A percentile compares a stretch with the other conserved stretches of the same genome.
phyloP scores from a whole-genome alignment of 495 filamentous ascomycete species.

The Aspergillus olivimuriae region DNA sequence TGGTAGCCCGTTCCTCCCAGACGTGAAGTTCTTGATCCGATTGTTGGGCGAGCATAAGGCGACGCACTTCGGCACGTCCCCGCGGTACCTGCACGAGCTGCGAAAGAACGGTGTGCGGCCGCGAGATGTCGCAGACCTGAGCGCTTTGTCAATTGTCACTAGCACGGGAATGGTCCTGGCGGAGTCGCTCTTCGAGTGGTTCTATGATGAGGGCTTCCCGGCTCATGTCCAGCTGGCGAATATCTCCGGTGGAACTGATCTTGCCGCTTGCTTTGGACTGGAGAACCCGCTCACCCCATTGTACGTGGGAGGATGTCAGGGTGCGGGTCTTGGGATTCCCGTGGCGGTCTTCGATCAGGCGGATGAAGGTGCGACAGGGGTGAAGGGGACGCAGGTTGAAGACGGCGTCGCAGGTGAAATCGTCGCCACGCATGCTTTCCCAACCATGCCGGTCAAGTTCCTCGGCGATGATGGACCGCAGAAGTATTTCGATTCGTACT shows the following conservation, averaged over 20 bases:
- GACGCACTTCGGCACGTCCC: slow-evolving; percentile 63
- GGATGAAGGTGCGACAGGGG: slow-evolving; percentile 44
- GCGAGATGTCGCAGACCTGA: slow-evolving; percentile 53
- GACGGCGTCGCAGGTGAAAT: slow-evolving; percentile 66
- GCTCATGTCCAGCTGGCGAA: slow-evolving; percentile 56
- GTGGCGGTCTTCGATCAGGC: slow-evolving; percentile 58
- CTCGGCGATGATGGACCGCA: slow-evolving; percentile 53
- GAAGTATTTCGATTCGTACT: slow-evolving; percentile 65
- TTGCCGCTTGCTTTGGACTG: slow-evolving; percentile 61
- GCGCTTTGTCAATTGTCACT: slow-evolving; percentile 49
- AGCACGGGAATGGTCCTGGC: slow-evolving; percentile 74
- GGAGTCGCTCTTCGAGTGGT: slow-evolving; percentile 69
- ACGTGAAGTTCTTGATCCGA: slow-evolving; percentile 51
- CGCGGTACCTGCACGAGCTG: slow-evolving; percentile 66
- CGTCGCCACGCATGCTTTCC: slow-evolving; percentile 60
- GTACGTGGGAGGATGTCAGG: slow-evolving; percentile 65
- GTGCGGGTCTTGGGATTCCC: slow-evolving; percentile 54
- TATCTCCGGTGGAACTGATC: slow-evolving; percentile 72
- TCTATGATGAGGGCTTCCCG: slow-evolving; percentile 71
- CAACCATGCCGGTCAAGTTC: slow-evolving; percentile 68
- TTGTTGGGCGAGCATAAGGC: slow-evolving; percentile 42
- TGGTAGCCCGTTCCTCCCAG: slow-evolving; percentile 67
- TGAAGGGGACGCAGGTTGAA: slow-evolving; percentile 45
- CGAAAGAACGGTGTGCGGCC: slow-evolving; percentile 53
- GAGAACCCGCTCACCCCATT: slow-evolving; percentile 63